Conservation (phyloP, 768 basidiomycete species). For the Suillus hirtellus region DNA sequence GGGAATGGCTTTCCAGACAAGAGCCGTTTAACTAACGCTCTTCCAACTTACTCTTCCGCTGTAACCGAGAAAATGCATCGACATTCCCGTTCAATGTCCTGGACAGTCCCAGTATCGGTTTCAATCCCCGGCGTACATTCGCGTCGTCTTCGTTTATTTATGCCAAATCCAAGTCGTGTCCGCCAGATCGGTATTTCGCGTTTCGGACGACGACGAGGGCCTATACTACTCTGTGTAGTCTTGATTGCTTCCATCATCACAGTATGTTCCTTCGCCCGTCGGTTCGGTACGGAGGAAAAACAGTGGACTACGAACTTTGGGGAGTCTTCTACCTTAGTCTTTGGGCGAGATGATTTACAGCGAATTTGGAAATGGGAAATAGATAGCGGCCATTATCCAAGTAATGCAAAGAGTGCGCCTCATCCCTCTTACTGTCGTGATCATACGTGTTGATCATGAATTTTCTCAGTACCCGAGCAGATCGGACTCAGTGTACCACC, state of each 20-base stretch:
- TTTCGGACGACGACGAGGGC: conserved; percentile 60
- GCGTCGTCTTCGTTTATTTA: conserved; percentile 55
- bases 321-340: conserved; percentile 73
- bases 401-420: conserved; percentile 68
- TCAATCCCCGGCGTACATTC: conserved; percentile 60
- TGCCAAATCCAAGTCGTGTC: conserved; percentile 62
- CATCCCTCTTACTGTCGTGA: conserved; percentile 1
- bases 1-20: conserved; percentile 49
- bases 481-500: conserved; percentile 56
- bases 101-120: conserved; percentile 60
- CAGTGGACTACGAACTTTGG: conserved; percentile 62
- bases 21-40: conserved; percentile 40
- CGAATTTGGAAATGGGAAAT: conserved; percentile 97
- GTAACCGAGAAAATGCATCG: conserved; percentile 66
- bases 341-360: conserved; percentile 74
- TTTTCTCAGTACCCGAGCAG: conserved; percentile 63
- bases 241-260: conserved; percentile 51
- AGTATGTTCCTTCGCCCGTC: conserved; percentile 59
- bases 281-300: conserved; percentile 61
- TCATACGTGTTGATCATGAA: conserved; percentile 7
- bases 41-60: conserved; percentile 54
- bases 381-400: conserved; percentile 91
- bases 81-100: conserved; percentile 46
- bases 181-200: conserved; percentile 56
- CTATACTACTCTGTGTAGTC: conserved; percentile 49